Evolutionary conservation across 306 rosid genomes (phyloP), one percentile per base, ranked within the genome.

Genomic region (Rosa rugosa): DNA sequence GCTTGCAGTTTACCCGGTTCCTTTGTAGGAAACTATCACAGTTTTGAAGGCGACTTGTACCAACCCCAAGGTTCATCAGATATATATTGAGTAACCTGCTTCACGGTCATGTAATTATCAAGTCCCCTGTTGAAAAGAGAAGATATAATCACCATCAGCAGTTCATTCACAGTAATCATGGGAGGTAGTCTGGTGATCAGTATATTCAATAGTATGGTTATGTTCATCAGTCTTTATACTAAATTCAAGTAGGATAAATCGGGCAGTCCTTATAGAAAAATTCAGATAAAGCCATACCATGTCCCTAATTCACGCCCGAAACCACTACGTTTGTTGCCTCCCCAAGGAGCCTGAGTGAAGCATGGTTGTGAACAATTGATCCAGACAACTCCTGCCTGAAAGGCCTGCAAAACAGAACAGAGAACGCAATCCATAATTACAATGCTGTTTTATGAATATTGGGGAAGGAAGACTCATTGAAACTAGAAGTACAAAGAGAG

Each of bases 281-380:
- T 76, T 77, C 13, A 42, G 22, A 72, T 16, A 72, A 68, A 54
- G 71, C 36, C 77, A 73, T 90, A 95, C 99, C 99, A 95, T 84
- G 91, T 93, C 82, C 99, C 99, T 75, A 95, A 83, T 87, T 95
- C 99, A 73, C 99, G 99, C 60, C 99, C 99, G 42, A 91, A 95
- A 78, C 99, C 99, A 57, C 99, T 95, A 13, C 96, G 94, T 76
- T 95, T 95, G 68, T 46, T 81, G 90, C 99, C 99, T 79, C 99
- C 99, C 99, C 99, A 95, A 22, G 99, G 99, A 57, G 97, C 99
- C 83, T 95, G 99, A 82, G 88, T 80, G 86, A 95, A 95, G 88
- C 97, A 92, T 75, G 99, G 99, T 67, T 95, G 99, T 63, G 99
- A 95, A 83, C 99, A 95, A 83, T 95, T 95, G 83, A 93, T 6